Conservation (phyloP, 306 rosid genomes). For the Glycyrrhiza uralensis region DNA sequence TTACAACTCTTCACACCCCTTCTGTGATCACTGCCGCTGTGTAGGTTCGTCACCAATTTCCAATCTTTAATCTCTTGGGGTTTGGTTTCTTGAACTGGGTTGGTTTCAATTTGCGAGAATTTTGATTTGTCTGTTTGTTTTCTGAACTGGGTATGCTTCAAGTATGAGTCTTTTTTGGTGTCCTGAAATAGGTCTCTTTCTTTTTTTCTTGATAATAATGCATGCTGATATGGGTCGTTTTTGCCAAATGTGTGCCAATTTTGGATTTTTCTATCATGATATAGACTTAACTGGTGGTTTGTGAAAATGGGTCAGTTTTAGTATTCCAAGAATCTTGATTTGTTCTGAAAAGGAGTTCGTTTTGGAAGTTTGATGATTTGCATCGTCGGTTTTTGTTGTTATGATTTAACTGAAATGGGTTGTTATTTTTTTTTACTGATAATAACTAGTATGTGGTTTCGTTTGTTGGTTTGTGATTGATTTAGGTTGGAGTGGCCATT, state of each 20-base stretch:
- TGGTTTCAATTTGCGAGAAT: background rate
- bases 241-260: background rate
- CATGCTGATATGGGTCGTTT: background rate
- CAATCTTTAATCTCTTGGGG: background rate
- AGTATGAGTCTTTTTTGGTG: background rate
- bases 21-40: conserved; percentile 77
- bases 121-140: background rate
- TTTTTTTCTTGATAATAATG: background rate
- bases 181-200: background rate
- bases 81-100: conserved; percentile 11
- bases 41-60: conserved; percentile 37
- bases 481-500: conserved; percentile 95
- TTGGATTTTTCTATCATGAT: background rate
- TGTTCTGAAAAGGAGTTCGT: background rate
- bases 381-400: background rate
- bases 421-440: background rate
- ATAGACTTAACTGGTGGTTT: background rate
- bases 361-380: background rate
- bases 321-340: conserved; percentile 1
- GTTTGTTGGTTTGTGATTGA: conserved; percentile 6
- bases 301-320: background rate
- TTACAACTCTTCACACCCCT: conserved; percentile 46
- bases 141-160: background rate
- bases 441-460: background rate
- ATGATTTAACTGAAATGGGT: background rate